Base-by-base conservation (phyloP, 176 grass and related monocot genomes). In the Paspalum vaginatum region DNA sequence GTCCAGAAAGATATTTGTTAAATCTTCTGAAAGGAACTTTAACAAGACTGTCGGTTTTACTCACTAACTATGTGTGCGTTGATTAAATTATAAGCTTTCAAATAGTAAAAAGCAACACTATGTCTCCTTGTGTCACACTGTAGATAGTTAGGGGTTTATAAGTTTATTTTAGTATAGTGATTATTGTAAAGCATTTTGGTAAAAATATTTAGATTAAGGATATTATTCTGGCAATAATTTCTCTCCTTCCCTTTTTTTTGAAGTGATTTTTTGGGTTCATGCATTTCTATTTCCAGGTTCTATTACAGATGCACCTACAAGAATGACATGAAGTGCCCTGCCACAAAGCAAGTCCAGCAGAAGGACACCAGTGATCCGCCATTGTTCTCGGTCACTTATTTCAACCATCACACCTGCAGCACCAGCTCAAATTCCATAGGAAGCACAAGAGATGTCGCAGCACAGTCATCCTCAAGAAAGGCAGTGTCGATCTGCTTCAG, bases 221-320 rank as follows among this genome's bases (percentile, higher is more conserved):
- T 14, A 5, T 1, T 0, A 49, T 8, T 70, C 25, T 70, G 14
- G 3, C 16, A 37, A 20, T 12, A 26, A 20, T 72, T 72, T 44
- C 6, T 15, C 45, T 9, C 7, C 7, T 48, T 70, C 21, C 13
- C 12, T 49, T 27, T 32, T 24, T 49, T 27, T 32, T 24, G 14
- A 70, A 20, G 8, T 72, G 8, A 72, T 10, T 52, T 52, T 11
- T 72, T 18, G 1, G 8, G 2, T 9, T 37, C 11, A 42, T 43
- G 11, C 0, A 0, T 1, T 82, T 18, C 18, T 78, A 25, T 68
- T 74, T 86, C 40, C 83, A 89, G 88, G 88, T 89, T 89, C 73
- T 89, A 89, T 38, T 89, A 89, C 66, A 89, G 88, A 82, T 89
- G 88, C 61, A 89, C 88, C 78, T 89, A 89, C 78, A 89, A 89